Conservation (phyloP, 2,329 filamentous ascomycete species). For the Corinectria fuckeliana region DNA sequence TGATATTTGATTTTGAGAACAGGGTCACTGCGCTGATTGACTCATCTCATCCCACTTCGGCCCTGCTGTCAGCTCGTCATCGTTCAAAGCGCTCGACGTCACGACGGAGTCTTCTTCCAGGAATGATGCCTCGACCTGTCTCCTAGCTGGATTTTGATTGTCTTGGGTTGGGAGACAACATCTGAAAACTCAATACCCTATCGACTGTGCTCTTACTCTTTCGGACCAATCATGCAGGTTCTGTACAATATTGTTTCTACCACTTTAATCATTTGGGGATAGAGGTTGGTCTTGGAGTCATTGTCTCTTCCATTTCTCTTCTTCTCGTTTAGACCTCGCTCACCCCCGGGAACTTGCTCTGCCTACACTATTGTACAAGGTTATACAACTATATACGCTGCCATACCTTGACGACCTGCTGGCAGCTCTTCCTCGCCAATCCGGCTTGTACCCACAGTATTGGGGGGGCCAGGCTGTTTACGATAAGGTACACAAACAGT, state of each 20-base stretch:
- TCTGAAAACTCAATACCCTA: not conserved
- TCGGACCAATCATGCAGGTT: not conserved
- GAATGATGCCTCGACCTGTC: slow-evolving; percentile 1
- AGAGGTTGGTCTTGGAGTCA: slow-evolving; percentile 7
- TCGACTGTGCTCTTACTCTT: not conserved
- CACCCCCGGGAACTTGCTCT: not conserved
- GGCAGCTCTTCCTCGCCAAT: not conserved
- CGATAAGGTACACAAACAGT: not conserved
- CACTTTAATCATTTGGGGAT: slow-evolving; percentile 1
- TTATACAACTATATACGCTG: not conserved
- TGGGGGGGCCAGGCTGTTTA: not conserved
- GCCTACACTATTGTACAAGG: not conserved
- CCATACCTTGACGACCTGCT: not conserved
- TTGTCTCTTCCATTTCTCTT: not conserved
- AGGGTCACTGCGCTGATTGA: not conserved
- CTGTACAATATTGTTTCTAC: slow-evolving; percentile 14
- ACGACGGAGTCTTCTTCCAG: not conserved
- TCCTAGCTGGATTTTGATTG: not conserved
- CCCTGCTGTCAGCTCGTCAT: not conserved
- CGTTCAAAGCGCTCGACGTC: not conserved
- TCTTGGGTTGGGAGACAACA: not conserved
- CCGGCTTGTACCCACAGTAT: not conserved
- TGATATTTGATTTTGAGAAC: not conserved
- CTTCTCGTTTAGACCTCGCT: not conserved
- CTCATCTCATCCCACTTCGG: not conserved